Conservation (phyloP, 805 yeast genomes). For the Clavispora phyllophila region DNA sequence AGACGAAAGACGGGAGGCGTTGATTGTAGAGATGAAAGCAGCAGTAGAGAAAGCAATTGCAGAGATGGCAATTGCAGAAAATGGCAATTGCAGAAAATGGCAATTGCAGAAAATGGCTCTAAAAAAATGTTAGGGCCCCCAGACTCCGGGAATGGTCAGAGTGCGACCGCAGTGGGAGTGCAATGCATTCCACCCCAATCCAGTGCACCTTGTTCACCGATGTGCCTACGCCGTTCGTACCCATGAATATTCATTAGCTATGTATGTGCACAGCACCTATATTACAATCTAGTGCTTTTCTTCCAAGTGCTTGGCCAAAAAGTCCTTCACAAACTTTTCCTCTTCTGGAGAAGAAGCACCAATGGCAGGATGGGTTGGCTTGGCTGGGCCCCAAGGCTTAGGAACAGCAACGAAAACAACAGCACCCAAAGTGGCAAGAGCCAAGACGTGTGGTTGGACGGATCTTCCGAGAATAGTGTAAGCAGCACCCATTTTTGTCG, state of each 20-base stretch:
- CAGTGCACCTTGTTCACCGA: no score
- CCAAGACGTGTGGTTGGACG: slow-evolving; percentile 76
- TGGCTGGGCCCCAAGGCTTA: slow-evolving; percentile 66
- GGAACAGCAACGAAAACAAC: slow-evolving; percentile 62
- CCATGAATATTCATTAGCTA: slow-evolving; percentile 1
- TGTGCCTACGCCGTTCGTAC: neutral
- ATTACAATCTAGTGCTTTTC: slow-evolving; percentile 11
- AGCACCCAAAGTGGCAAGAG: slow-evolving; percentile 74
- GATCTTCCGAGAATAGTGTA: slow-evolving; percentile 81
- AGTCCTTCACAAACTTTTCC: slow-evolving; percentile 69
- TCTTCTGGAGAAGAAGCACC: slow-evolving; percentile 82
- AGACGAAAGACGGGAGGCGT: no score
- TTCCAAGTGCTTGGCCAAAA: slow-evolving; percentile 51
- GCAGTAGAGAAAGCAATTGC: no score
- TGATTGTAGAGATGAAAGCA: no score
- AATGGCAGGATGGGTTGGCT: slow-evolving; percentile 61
- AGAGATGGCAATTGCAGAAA: no score
- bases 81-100: no score
- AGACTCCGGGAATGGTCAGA: no score
- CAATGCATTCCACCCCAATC: no score
- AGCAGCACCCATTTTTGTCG: slow-evolving; percentile 67
- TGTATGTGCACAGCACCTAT: neutral
- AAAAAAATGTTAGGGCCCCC: no score
- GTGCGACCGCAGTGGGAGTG: no score
- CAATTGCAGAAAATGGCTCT: no score